Evolutionary conservation across 495 filamentous ascomycete genomes (phyloP).

Genomic region (Xylaria scruposa): DNA sequence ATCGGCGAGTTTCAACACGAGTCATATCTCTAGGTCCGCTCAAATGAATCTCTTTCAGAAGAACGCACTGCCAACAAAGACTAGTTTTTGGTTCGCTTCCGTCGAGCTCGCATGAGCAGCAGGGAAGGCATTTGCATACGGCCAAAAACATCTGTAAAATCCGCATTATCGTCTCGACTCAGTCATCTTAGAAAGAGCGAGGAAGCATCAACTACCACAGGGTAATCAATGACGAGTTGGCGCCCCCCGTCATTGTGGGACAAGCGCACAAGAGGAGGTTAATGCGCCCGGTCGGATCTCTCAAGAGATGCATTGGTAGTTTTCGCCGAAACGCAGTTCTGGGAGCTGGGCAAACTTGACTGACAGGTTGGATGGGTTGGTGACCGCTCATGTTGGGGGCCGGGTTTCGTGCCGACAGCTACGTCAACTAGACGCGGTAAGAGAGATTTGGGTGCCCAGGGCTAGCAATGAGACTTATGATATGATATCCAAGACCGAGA

Average conservation of each 20-base stretch:
- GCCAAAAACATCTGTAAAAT: slow-evolving; percentile 88
- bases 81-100: slow-evolving; percentile 90
- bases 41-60: slow-evolving; percentile 65
- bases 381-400: slow-evolving; percentile 19
- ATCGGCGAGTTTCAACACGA: slow-evolving; percentile 44
- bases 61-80: slow-evolving; percentile 80
- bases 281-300: slow-evolving; percentile 73
- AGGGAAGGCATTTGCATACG: slow-evolving; percentile 69
- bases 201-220: slow-evolving; percentile 44
- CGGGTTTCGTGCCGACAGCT: slow-evolving; percentile 35
- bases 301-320: slow-evolving; percentile 48
- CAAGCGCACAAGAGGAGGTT: slow-evolving; percentile 67
- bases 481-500: slow-evolving; percentile 31
- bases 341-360: slow-evolving; percentile 38
- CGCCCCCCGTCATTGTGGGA: slow-evolving; percentile 65
- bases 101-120: slow-evolving; percentile 35
- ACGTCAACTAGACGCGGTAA: slow-evolving; percentile 28
- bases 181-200: slow-evolving; percentile 48
- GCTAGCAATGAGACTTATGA: slow-evolving; percentile 41
- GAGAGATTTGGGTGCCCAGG: slow-evolving; percentile 44
- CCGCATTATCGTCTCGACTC: slow-evolving; percentile 62
- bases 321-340: slow-evolving; percentile 52
- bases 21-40: slow-evolving; percentile 44
- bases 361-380: slow-evolving; percentile 36
- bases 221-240: slow-evolving; percentile 52